Conservation (phyloP, 176 grass and related monocot genomes). For the Rhipidocladum racemiflorum region DNA sequence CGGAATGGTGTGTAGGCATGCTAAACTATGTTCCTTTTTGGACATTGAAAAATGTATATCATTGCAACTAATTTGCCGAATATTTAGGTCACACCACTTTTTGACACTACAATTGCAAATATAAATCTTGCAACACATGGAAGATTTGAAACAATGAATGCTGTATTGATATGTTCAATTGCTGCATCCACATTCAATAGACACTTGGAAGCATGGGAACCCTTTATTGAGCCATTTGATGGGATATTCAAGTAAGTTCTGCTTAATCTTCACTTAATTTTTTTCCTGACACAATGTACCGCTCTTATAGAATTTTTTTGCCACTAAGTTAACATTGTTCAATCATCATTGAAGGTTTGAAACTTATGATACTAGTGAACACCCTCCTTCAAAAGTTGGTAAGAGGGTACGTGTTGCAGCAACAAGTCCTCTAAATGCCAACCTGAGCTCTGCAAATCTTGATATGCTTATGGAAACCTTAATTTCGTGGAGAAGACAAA, state of each 20-base stretch:
- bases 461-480: constrained; percentile 86
- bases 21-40: constrained; percentile 12
- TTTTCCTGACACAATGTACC: not conserved
- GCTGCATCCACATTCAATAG: constrained; percentile 96
- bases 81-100: constrained; percentile 79
- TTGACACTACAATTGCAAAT: constrained; percentile 76
- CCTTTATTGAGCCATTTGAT: constrained; percentile 98
- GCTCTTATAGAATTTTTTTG: constrained; percentile 12
- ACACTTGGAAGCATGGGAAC: constrained; percentile 95
- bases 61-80: constrained; percentile 20
- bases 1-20: constrained; percentile 63
- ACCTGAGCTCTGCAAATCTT: constrained; percentile 81
- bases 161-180: constrained; percentile 90
- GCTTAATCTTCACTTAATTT: not conserved
- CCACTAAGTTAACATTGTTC: constrained; percentile 35
- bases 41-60: not conserved
- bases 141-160: constrained; percentile 84
- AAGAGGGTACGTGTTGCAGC: constrained; percentile 86
- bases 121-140: constrained; percentile 96
- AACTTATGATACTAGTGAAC: constrained; percentile 79
- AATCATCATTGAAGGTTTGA: constrained; percentile 68
- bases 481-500: constrained; percentile 88
- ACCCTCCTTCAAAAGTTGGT: constrained; percentile 71
- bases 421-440: constrained; percentile 74
- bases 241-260: constrained; percentile 91